Base-by-base conservation (phyloP, 352 stramenopile species). In the Phytophthora multivora region DNA sequence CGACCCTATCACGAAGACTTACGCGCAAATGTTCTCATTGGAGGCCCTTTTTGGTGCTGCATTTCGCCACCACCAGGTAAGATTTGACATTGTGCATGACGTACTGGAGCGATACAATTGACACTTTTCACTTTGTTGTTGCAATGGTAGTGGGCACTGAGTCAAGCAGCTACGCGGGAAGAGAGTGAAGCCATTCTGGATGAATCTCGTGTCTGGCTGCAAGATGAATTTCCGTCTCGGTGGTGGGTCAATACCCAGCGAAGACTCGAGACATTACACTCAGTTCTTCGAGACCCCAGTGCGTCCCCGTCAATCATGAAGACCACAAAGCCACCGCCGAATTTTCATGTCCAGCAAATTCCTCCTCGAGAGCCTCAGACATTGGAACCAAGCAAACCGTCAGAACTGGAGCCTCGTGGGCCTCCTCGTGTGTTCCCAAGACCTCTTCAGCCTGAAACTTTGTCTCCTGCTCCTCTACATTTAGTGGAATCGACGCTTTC, bases 61-160 rank as follows among this genome's bases (percentile, higher is more conserved):
- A 30, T 74, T 92, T 51, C 68, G 77, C 0, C 79, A 87, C 38
- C 83, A 90, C 30, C 80, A 91, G 66, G 75, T 84, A 60, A 35
- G 43, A 7, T 18, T 35, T 31, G n/a, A 9, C 40, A n/a, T 28
- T 25, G 12, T 30, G 6, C 51, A 35, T n/a, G n/a, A n/a, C 26
- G 5, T 43, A 38, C 18, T 41, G 40, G 18, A 41, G 15, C 6
- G 21, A 33, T 9, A 30, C 4, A 46, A 12, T 16, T 61, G n/a
- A 61, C 42, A 47, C n/a, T 26, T 58, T 18, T 19, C n/a, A n/a
- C 7, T n/a, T 11, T 13, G 18, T 59, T 69, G 28, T 59, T 53
- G 3, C 6, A 52, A 25, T 42, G 19, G 0, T 47, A 85, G 69
- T 91, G 80, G 83, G 63, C 83, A 15, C 43, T 90, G 11, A 71